Conservation (phyloP, 495 filamentous ascomycete genomes). For the Jackrogersella minutella region DNA sequence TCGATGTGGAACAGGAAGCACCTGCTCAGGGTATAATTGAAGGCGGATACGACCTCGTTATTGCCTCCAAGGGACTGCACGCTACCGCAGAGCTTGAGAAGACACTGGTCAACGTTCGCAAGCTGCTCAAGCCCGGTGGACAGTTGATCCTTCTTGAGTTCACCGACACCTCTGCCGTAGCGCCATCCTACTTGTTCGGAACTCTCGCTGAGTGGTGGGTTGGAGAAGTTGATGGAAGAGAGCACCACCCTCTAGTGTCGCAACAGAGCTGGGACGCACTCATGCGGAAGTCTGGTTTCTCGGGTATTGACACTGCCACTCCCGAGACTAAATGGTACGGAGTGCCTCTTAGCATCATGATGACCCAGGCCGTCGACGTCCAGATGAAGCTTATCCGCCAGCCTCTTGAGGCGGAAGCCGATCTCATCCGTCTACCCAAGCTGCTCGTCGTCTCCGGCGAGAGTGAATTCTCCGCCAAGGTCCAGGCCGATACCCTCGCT, state of each 20-base stretch:
- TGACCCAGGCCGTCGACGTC: not conserved
- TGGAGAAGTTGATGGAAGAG: not conserved
- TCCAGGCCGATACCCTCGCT: not conserved
- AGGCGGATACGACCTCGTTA: conserved; percentile 60
- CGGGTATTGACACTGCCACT: conserved; percentile 2
- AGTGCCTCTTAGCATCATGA: conserved; percentile 1
- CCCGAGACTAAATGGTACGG: conserved; percentile 6
- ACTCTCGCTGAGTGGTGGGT: conserved; percentile 59
- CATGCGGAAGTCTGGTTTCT: conserved; percentile 5
- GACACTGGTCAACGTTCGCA: conserved; percentile 52
- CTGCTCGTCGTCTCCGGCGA: conserved; percentile 5
- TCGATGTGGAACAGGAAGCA: conserved; percentile 55
- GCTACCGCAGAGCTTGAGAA: conserved; percentile 52
- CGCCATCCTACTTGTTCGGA: conserved; percentile 49
- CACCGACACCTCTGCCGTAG: conserved; percentile 47
- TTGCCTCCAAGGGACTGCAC: conserved; percentile 57
- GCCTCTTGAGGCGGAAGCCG: conserved; percentile 1
- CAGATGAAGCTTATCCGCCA: conserved; percentile 13
- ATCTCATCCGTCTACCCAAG: conserved; percentile 1
- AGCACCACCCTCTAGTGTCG: conserved; percentile 3
- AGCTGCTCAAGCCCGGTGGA: conserved; percentile 64
- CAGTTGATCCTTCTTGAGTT: conserved; percentile 58
- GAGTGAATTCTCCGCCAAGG: conserved; percentile 4
- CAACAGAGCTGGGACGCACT: not conserved
- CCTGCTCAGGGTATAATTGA: conserved; percentile 53